Evolutionary conservation across 805 yeast species (phyloP).

Genomic region (Hagleromyces aurorensis): DNA sequence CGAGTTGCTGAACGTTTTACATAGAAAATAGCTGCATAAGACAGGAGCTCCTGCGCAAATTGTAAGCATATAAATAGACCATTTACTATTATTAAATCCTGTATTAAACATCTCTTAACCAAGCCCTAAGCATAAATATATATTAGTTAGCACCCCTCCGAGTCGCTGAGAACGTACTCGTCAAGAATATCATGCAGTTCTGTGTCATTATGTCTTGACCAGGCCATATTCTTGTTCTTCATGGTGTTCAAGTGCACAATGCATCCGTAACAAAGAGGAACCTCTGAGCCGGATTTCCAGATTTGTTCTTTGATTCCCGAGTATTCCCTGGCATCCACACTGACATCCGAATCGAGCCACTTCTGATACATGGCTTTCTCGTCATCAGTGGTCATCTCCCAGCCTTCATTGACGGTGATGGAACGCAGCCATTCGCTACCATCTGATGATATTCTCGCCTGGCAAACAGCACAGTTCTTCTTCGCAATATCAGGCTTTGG

Average conservation of each 20-base stretch:
- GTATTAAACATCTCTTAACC: too few relatives aligned
- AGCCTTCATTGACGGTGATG: slow-evolving; percentile 55
- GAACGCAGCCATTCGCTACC: slow-evolving; percentile 60
- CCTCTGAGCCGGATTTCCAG: slow-evolving; percentile 14
- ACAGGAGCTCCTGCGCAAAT: too few relatives aligned
- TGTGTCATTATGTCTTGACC: slow-evolving; percentile 28
- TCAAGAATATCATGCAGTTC: slow-evolving; percentile 35
- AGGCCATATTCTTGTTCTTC: slow-evolving; percentile 31
- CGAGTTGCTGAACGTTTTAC: slow-evolving; percentile 22
- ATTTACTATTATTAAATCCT: too few relatives aligned
- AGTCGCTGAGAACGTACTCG: slow-evolving; percentile 42
- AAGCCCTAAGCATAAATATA: slow-evolving; percentile 1
- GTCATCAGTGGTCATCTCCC: slow-evolving; percentile 37
- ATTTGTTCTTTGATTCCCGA: slow-evolving; percentile 17
- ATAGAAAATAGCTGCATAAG: slow-evolving; percentile 7
- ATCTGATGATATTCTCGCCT: slow-evolving; percentile 42
- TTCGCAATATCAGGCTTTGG: slow-evolving; percentile 29
- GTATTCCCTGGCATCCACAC: slow-evolving; percentile 14
- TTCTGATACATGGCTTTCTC: slow-evolving; percentile 33
- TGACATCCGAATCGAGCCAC: slow-evolving; percentile 29
- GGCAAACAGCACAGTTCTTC: slow-evolving; percentile 51
- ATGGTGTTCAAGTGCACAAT: slow-evolving; percentile 49
- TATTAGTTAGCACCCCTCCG: slow-evolving; percentile 18
- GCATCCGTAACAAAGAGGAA: slow-evolving; percentile 68
- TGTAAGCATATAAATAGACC: too few relatives aligned